These are phyloP conservation scores for Dactylellina parvicollis DNA, from an alignment of 2,329 filamentous ascomycete species.

Conservation along the genomic window DNA sequence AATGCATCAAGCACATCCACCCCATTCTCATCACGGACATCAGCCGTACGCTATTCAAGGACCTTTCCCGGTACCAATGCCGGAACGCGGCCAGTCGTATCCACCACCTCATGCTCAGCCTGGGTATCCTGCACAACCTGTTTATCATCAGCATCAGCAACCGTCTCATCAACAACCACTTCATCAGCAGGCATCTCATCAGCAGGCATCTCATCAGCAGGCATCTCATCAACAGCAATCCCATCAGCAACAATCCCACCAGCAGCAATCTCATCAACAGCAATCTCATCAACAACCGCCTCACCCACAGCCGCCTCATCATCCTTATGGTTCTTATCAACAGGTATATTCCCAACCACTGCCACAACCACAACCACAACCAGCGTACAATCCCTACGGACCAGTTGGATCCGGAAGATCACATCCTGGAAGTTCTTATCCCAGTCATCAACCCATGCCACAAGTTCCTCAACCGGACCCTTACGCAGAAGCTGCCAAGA, in stretches of 20 bases:
- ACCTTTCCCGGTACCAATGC: conserved; percentile 5
- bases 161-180: conserved; percentile 1
- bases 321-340: conserved; percentile 5
- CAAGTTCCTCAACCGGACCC: conserved; percentile 34
- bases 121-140: conserved; percentile 19
- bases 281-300: neutral
- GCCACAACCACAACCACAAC: conserved; percentile 17
- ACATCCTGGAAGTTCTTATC: conserved; percentile 16
- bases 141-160: conserved; percentile 16
- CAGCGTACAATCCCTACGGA: conserved; percentile 30
- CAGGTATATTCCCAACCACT: conserved; percentile 17
- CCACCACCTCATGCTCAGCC: neutral
- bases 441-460: conserved; percentile 11
- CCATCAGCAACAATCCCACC: conserved; percentile 27
- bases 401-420: conserved; percentile 4
- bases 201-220: conserved; percentile 9
- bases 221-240: neutral
- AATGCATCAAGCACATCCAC: conserved; percentile 17
- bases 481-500: conserved; percentile 41
- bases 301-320: conserved; percentile 15
- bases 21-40: conserved; percentile 6
- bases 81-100: conserved; percentile 21
- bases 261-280: conserved; percentile 23
- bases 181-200: conserved; percentile 14
- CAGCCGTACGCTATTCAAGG: conserved; percentile 12